These are phyloP conservation scores for Fusarium drepaniforme DNA, from an alignment of 2,329 filamentous ascomycete genomes.

Conservation along the genomic window DNA sequence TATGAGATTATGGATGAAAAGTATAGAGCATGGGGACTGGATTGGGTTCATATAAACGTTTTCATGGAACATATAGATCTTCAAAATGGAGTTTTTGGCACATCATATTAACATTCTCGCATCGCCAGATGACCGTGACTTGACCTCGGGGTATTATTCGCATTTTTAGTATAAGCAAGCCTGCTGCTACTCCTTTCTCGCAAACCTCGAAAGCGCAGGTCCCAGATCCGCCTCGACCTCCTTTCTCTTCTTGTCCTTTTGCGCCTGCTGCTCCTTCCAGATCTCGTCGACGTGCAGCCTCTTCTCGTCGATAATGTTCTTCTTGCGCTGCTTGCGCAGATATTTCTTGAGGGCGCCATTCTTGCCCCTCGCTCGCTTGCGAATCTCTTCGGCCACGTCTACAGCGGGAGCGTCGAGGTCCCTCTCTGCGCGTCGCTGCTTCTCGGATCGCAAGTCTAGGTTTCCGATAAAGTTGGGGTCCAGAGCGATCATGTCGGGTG, in stretches of 20 bases:
- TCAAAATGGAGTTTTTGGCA: constrained; percentile 18
- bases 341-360: constrained; percentile 91
- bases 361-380: constrained; percentile 87
- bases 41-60: constrained; percentile 25
- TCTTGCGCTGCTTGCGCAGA: constrained; percentile 89
- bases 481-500: constrained; percentile 96
- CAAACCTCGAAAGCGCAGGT: constrained; percentile 88
- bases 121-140: background rate
- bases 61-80: constrained; percentile 24
- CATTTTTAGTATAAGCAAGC: constrained; percentile 28
- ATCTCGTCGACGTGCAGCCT: constrained; percentile 87
- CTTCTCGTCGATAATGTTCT: constrained; percentile 97
- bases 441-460: constrained; percentile 83
- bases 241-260: constrained; percentile 71
- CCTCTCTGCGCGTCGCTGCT: constrained; percentile 81
- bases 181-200: constrained; percentile 69
- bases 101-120: constrained; percentile 1
- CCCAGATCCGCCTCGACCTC: constrained; percentile 82
- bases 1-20: constrained; percentile 10
- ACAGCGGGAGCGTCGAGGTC: constrained; percentile 78
- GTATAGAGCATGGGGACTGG: constrained; percentile 21
- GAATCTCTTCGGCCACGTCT: constrained; percentile 70
- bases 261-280: constrained; percentile 77
- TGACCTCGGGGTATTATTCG: constrained; percentile 48
- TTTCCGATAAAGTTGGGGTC: constrained; percentile 93